phyloP scores from a whole-genome alignment of 331 rosid species.

The Phaseolus coccineus region DNA sequence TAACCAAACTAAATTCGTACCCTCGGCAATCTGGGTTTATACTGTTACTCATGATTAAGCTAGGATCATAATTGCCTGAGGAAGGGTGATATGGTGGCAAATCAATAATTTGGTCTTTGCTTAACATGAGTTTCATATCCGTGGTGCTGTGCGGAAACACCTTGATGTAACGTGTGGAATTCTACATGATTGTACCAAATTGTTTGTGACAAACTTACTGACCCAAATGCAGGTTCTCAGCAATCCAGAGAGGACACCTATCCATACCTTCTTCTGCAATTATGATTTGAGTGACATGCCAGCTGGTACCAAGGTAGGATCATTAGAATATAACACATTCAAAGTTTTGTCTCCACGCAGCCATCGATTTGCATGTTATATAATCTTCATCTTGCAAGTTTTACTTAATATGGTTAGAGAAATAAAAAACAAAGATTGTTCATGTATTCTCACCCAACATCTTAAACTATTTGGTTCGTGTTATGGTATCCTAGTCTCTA shows the following conservation, averaged over 20 bases:
- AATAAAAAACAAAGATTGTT: background rate
- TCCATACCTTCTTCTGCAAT: conserved; percentile 91
- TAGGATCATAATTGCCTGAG: conserved; percentile 11
- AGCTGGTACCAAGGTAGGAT: conserved; percentile 87
- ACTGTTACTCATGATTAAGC: background rate
- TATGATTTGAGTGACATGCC: conserved; percentile 98
- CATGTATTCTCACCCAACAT: background rate
- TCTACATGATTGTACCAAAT: conserved; percentile 13
- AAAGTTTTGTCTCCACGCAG: conserved; percentile 26
- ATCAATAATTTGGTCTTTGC: conserved; percentile 1
- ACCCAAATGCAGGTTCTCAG: conserved; percentile 80
- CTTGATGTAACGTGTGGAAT: background rate
- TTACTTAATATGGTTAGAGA: background rate
- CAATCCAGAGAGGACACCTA: conserved; percentile 97
- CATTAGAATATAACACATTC: conserved; percentile 5
- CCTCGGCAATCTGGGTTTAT: background rate
- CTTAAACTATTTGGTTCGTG: background rate
- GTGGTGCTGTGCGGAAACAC: conserved; percentile 10
- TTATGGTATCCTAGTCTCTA: background rate
- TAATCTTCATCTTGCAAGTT: background rate
- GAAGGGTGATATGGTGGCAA: background rate
- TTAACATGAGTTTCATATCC: conserved; percentile 29
- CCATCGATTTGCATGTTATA: conserved; percentile 15
- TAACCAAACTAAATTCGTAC: background rate
- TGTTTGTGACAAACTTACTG: conserved; percentile 31